These are phyloP conservation scores for Jatropha curcas DNA, from an alignment of 345 rosid species.

Conservation along the genomic window DNA sequence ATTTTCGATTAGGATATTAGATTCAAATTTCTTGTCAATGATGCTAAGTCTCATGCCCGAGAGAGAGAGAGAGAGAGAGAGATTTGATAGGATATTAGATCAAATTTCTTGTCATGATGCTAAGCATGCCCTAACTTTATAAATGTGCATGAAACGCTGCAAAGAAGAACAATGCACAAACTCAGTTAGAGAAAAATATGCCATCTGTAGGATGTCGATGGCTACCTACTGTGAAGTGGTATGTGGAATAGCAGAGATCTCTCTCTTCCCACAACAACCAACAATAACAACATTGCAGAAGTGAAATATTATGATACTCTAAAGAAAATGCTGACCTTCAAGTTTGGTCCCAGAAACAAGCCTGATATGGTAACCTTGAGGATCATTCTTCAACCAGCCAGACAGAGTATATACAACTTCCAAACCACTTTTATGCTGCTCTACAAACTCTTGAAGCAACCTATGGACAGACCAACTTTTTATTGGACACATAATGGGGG, in stretches of 20 bases:
- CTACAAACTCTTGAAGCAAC: constrained; percentile 78
- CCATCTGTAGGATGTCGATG: no score
- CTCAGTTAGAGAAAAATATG: neutral
- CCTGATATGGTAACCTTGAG: constrained; percentile 56
- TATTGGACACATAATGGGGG: neutral
- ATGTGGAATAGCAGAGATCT: neutral
- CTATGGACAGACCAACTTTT: constrained; percentile 35
- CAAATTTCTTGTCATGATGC: constrained; percentile 1
- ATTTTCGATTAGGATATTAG: no score
- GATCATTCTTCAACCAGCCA: constrained; percentile 74
- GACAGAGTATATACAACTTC: constrained; percentile 75
- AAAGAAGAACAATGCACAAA: neutral
- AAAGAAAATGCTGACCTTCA: constrained; percentile 49
- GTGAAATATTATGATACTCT: neutral
- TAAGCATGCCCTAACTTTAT: neutral
- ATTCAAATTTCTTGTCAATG: no score
- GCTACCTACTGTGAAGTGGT: neutral
- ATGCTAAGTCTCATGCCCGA: no score
- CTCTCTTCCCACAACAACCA: neutral
- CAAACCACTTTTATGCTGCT: constrained; percentile 49
- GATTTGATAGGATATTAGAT: neutral
- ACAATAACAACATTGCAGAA: neutral
- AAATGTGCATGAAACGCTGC: neutral
- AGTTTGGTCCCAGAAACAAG: constrained; percentile 72
- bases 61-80: no score